Evolutionary conservation across 805 yeast species (phyloP).

Genomic region (Candida oleophila): DNA sequence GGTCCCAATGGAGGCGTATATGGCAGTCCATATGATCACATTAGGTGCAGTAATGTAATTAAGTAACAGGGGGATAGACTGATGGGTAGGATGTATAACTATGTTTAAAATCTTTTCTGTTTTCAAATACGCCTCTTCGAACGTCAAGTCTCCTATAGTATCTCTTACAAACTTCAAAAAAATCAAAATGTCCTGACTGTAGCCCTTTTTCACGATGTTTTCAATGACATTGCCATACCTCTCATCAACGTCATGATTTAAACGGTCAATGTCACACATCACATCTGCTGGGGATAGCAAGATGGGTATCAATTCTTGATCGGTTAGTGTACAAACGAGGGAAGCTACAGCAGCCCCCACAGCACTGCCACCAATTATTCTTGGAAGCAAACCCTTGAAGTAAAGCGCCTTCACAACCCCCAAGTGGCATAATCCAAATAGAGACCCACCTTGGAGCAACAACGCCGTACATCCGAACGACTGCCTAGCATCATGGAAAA

Average conservation of each 20-base stretch:
- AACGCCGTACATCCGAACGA: conserved; percentile 90
- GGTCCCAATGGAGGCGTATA: conserved; percentile 78
- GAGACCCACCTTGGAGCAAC: conserved; percentile 89
- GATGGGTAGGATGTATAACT: conserved; percentile 77
- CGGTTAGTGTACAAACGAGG: conserved; percentile 70
- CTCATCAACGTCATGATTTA: conserved; percentile 55
- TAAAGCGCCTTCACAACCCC: conserved; percentile 90
- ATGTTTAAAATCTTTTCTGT: conserved; percentile 81
- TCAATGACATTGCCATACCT: conserved; percentile 69
- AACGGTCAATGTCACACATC: conserved; percentile 43
- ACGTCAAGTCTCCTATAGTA: conserved; percentile 79
- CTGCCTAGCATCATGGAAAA: conserved; percentile 83
- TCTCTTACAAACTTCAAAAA: conserved; percentile 77
- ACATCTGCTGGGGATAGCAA: conserved; percentile 38
- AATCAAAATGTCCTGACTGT: conserved; percentile 79
- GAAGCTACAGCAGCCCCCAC: conserved; percentile 94
- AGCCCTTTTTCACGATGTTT: conserved; percentile 74
- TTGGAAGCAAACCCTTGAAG: conserved; percentile 72
- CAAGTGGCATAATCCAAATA: conserved; percentile 90
- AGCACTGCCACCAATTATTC: conserved; percentile 87
- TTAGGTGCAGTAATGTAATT: conserved; percentile 94
- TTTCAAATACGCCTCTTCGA: conserved; percentile 85
- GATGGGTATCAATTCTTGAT: conserved; percentile 58
- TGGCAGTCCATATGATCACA: conserved; percentile 86
- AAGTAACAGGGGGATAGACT: conserved; percentile 66